Evolutionary conservation across 192 early-diverging fungal species (phyloP), one percentile per base, ranked within the genome.

Genomic region (Allomyces macrogynus): DNA sequence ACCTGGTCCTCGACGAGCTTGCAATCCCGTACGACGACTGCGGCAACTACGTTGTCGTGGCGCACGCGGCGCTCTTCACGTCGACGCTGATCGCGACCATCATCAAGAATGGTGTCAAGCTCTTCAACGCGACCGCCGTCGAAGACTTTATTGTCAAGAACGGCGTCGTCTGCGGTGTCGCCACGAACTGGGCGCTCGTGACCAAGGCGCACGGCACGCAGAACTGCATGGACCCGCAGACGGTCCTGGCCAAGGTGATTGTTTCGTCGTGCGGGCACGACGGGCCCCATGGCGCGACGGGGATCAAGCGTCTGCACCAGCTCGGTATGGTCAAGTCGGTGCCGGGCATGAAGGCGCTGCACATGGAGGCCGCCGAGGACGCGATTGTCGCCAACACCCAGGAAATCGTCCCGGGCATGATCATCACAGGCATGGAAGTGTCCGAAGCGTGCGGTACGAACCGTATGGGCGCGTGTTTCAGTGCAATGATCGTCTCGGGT

Each of bases 151-250:
- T 87, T 49, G 81, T 87, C 68, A 74, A 74, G 69, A 71, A 77
- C 25, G 74, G 76, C 7, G 80, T 79, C 60, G 72, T 84, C 57
- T 68, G 77, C 40, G 85, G 85, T 72, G 81, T 84, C 16, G 85
- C 85, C 62, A 85, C 85, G 65, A 87, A 87, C 78, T 87, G 85
- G 85, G 80, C 85, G 61, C 68, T 87, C 60, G 85, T 87, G 24
- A 75, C 85, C 26, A 63, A 78, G 22, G 70, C 79, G 43, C 77
- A 81, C 60, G 73, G 78, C 57, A 81, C 76, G 20, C 75, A 73
- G 70, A 73, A 76, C 11, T 84, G 85, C 76, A 87, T 87, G 85
- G 85, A 87, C 67, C 85, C 85, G n/a, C 80, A 82, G 57, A 78
- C 78, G 25, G 80, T 87, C 67, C 77, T 77, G 68, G 75, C 82